Percentiles rank a stretch among this genome's conserved stretches.
Conservation (phyloP, 2,329 filamentous ascomycete species). For the Chaetomium strumarium region DNA sequence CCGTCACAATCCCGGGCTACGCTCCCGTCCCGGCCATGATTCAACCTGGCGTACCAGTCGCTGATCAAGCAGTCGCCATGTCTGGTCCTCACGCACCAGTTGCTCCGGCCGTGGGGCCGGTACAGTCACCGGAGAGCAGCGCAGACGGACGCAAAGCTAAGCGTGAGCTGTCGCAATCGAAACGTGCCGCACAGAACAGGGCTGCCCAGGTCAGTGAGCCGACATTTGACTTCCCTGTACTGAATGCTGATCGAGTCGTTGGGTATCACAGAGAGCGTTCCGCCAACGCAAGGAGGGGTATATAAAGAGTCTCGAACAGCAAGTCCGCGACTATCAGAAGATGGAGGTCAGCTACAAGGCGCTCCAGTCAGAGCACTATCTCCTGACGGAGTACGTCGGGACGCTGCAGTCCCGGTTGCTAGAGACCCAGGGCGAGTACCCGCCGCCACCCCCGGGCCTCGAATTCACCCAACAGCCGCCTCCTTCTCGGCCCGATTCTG, state of each 20-base stretch:
- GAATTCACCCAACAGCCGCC: slow-evolving; percentile 42
- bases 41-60: slow-evolving; percentile 25
- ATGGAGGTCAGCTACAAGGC: slow-evolving; percentile 73
- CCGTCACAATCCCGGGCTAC: slow-evolving; percentile 17
- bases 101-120: slow-evolving; percentile 24
- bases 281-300: slow-evolving; percentile 96
- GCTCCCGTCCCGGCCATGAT: slow-evolving; percentile 31
- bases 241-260: slow-evolving; percentile 13
- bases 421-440: slow-evolving; percentile 76
- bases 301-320: slow-evolving; percentile 94
- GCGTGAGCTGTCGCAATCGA: slow-evolving; percentile 88
- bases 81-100: slow-evolving; percentile 30
- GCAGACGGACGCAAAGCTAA: slow-evolving; percentile 69
- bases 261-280: slow-evolving; percentile 70
- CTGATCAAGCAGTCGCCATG: slow-evolving; percentile 24
- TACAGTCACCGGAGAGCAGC: slow-evolving; percentile 31
- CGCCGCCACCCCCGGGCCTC: slow-evolving; percentile 74
- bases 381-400: slow-evolving; percentile 86
- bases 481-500: slow-evolving; percentile 15
- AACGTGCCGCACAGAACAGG: slow-evolving; percentile 92
- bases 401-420: slow-evolving; percentile 81
- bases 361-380: slow-evolving; percentile 84
- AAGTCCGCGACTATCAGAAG: slow-evolving; percentile 73
- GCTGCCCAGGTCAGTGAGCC: slow-evolving; percentile 75
- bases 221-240: slow-evolving; percentile 10